Conservation (phyloP, 768 basidiomycete genomes). For the Tulasnella sp. region DNA sequence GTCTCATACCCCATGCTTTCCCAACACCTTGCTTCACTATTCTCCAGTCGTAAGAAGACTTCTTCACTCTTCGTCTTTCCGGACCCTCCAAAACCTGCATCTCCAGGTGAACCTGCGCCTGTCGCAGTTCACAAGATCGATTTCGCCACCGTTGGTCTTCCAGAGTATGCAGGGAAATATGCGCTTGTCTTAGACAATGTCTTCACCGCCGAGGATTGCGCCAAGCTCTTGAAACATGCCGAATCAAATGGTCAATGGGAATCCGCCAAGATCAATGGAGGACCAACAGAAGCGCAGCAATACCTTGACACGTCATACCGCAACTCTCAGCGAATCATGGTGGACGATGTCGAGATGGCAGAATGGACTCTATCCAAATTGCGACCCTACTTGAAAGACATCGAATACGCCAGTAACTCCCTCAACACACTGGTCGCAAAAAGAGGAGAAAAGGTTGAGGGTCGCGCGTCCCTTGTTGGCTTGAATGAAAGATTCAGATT, state of each 20-base stretch:
- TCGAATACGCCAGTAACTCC: no score
- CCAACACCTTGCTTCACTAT: no score
- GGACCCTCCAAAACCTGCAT: background rate
- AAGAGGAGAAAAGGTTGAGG: no score
- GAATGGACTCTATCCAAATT: slow-evolving; percentile 1
- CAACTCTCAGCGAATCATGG: background rate
- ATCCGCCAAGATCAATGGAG: background rate
- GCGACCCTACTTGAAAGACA: background rate
- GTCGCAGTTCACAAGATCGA: background rate
- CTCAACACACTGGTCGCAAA: background rate
- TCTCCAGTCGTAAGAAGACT: no score
- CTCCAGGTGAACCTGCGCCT: background rate
- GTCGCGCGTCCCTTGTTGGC: background rate
- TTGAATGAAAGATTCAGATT: slow-evolving; percentile 4
- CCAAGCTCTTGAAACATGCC: background rate
- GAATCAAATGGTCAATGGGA: background rate
- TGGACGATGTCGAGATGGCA: background rate
- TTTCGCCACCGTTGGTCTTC: background rate
- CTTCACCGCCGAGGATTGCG: background rate
- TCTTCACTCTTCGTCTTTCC: background rate
- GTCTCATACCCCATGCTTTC: no score
- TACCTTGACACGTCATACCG: background rate
- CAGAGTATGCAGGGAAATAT: background rate
- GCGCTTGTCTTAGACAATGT: slow-evolving; percentile 4
- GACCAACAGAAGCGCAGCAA: background rate